Base-by-base conservation (phyloP, 495 filamentous ascomycete genomes). In the Parmelia sp. region DNA sequence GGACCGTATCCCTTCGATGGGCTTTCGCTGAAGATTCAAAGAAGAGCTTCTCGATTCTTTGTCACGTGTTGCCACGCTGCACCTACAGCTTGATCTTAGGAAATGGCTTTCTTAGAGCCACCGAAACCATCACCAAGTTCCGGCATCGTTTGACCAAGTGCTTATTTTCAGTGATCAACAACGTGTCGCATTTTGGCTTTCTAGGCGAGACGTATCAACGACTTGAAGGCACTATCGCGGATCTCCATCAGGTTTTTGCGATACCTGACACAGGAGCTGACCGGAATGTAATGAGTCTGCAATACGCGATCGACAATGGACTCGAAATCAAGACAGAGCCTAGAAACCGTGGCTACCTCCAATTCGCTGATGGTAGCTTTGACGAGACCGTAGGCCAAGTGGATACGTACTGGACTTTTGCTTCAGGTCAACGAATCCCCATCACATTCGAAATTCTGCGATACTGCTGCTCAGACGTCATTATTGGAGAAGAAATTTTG, bases 231-330 rank as follows among this genome's bases (percentile, higher is more conserved):
- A 53, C 49, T 8, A 0, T 53, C 4, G 49, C 49, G 11, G 27
- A 53, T 27, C 15, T 17, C 2, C 49, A 14, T 27, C 19, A 74
- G 80, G 47, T 71, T 72, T 2, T 80, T n/a, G 36, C 37, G 10
- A 19, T 40, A 27, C 57, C 35, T 19, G 35, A 59, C 10, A 39
- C 15, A 6, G 35, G 57, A 27, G 35, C 57, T 21, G 57, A 25
- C 8, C 15, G 39, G 27, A 40, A 40, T 6, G 36, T 59, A 2
- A 42, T 59, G 57, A 42, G 39, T 5, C 14, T 59, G 9, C 35
- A 40, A 27, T 59, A 27, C 31, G 57, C 31, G 1, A 4, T 40
- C 14, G 23, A 40, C 0, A 40, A 59, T 17, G 57, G 36, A 8
- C 10, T 42, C 36, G 19, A 59, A 4, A 17, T 59, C 14, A 10